Conservation (phyloP, 495 filamentous ascomycete genomes). For the Xeromyces bisporus region DNA sequence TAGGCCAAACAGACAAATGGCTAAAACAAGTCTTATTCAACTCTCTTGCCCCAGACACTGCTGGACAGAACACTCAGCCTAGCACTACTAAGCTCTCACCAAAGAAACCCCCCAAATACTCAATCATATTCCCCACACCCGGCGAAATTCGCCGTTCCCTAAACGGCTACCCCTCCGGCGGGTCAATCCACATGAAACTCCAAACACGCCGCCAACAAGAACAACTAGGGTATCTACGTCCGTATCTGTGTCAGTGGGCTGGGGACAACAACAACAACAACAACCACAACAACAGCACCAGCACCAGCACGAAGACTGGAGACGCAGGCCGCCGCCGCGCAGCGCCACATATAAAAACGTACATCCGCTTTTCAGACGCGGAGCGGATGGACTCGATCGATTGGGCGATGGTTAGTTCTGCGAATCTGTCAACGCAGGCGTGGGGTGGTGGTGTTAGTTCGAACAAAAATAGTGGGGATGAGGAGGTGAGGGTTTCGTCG, state of each 20-base stretch:
- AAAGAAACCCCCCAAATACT: constrained; percentile 23
- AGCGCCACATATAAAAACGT: constrained; percentile 86
- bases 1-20: constrained; percentile 63
- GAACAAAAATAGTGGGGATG: too few species aligned
- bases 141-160: constrained; percentile 64
- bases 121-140: constrained; percentile 64
- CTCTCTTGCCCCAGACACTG: constrained; percentile 23
- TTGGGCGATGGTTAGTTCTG: constrained; percentile 76
- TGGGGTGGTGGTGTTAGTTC: constrained; percentile 52
- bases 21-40: constrained; percentile 47
- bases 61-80: neutral
- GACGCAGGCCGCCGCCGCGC: constrained; percentile 53
- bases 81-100: neutral
- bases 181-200: constrained; percentile 68
- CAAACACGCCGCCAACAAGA: constrained; percentile 49
- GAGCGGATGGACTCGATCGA: constrained; percentile 38
- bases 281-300: constrained; percentile 8
- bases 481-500: constrained; percentile 54
- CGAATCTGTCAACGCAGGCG: constrained; percentile 77
- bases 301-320: constrained; percentile 5
- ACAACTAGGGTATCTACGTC: constrained; percentile 58
- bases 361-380: constrained; percentile 47
- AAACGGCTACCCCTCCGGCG: constrained; percentile 62
- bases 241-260: constrained; percentile 58
- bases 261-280: constrained; percentile 16